Evolutionary conservation across 139 green algal species (phyloP), one percentile per base, ranked within the genome.

Genomic region (Tetradesmus obliquus): DNA sequence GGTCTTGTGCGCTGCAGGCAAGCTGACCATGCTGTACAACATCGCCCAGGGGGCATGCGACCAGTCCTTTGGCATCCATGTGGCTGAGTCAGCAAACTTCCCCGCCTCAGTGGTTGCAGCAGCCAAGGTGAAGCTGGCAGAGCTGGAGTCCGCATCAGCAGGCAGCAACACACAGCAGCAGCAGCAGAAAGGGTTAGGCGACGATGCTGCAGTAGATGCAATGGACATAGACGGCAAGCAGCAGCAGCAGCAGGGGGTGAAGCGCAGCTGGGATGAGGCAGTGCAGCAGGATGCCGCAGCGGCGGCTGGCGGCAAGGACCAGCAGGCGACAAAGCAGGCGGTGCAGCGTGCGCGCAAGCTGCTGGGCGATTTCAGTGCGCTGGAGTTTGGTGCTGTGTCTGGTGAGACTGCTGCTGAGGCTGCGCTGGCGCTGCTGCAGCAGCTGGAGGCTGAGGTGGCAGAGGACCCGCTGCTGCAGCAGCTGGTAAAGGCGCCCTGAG

Each of bases 1-100:
- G 32, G 32, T 45, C 32, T 45, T 45, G 32, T 45, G 32, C 32
- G 32, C 32, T 98, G 85, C 90, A 95, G 93, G 60, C 88, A 93
- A 87, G 58, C 96, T 99, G 3, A 99, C 97, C 24, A 99, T 99
- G 97, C 95, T 99, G 55, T 99, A 99, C 95, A 93, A 97, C 85
- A 97, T 98, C 10, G 72, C 92, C 15, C 84, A 96, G 9, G 98
- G 98, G 13, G 94, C 97, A 4, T 99, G 96, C 93, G 97, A 99
- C 91, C 95, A 99, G 93, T 98, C 96, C 8, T 99, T 99, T 88
- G 98, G 98, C 54, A 99, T 99, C 62, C 96, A 99, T 76, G 97
- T 99, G 5, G 98, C 98, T 7, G 97, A 99, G 93, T 98, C 96
- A 93, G 97, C 98, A 6, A 93, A 95, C 71, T 99, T 99, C 92